Evolutionary conservation across 2,329 filamentous ascomycete genomes (phyloP), one percentile per base, ranked within the genome.

Genomic region (Trichoderma cornu-damae): DNA sequence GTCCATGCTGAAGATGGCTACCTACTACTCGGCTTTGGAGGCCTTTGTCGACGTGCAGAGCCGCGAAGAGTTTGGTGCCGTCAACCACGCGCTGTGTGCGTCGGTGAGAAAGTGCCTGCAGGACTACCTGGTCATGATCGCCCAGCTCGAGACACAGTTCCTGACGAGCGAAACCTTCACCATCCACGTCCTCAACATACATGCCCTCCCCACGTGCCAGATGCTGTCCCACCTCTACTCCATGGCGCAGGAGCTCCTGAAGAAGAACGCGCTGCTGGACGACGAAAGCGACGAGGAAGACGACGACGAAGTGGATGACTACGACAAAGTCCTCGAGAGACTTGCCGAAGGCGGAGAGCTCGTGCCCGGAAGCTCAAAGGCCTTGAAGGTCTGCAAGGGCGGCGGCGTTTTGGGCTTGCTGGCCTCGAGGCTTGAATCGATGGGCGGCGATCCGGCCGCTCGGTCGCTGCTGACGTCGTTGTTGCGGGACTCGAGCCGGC

Each of bases 61-160:
- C 69, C 81, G 90, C 40, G 90, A 94, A 51, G 90, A 96, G 68
- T 96, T 93, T 72, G 94, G 94, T 7, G 87, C 89, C 18, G 93
- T 99, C 60, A 97, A 95, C 69, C 94, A 99, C 73, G 92, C 94
- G 1, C 77, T 99, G 30, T 97, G 94, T 71, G 93, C 94, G n/a
- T 89, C 93, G 6, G 90, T 99, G 66, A 85, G 94, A 60, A 95
- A 90, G 68, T 79, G 95, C 43, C 75, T 99, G 26, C 94, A 96
- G 59, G 94, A 99, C 70, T 99, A 97, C 69, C 78, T 97, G 58
- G 85, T 96, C 56, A 83, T 99, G 72, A 85, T 97, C 66, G 91
- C 91, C 16, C 94, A 99, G 70, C 78, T 99, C 32, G 94, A 99
- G 72, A 90, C 90, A 57, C 93, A 97, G 67, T 89, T 95, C 63